Conservation (phyloP, 1,284 basidiomycete species). For the Inonotus hispidus region DNA sequence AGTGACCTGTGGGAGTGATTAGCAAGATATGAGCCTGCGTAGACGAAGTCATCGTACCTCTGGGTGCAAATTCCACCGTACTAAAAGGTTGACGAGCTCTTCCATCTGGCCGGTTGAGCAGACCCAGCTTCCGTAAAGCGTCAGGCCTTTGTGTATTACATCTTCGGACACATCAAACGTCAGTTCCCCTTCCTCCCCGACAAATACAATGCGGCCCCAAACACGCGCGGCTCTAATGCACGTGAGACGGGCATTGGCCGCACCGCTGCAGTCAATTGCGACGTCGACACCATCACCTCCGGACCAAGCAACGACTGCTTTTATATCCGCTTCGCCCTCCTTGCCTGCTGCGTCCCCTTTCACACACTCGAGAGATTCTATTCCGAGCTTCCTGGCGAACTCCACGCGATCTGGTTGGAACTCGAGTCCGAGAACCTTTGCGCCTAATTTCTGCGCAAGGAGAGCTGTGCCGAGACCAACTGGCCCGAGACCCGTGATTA, state of each 20-base stretch:
- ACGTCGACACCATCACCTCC: slow-evolving; percentile 18
- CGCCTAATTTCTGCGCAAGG: slow-evolving; percentile 18
- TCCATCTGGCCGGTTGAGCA: slow-evolving; percentile 20
- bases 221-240: slow-evolving; percentile 14
- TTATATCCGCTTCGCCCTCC: slow-evolving; percentile 10
- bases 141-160: slow-evolving; percentile 18
- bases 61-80: slow-evolving; percentile 18
- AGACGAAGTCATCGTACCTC: slow-evolving; percentile 11
- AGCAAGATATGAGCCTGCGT: neutral
- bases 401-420: slow-evolving; percentile 16
- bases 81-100: slow-evolving; percentile 16
- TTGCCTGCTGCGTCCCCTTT: neutral
- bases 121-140: slow-evolving; percentile 19
- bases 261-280: slow-evolving; percentile 18
- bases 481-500: slow-evolving; percentile 19
- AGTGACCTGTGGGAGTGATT: slow-evolving; percentile 4
- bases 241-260: slow-evolving; percentile 12
- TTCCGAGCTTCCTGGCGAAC: slow-evolving; percentile 15
- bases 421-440: slow-evolving; percentile 18
- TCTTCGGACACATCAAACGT: slow-evolving; percentile 18
- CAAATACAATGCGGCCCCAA: slow-evolving; percentile 19
- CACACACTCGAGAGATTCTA: slow-evolving; percentile 10
- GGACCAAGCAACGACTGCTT: slow-evolving; percentile 9
- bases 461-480: slow-evolving; percentile 18
- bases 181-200: slow-evolving; percentile 16